A percentile compares a stretch with the other conserved stretches of the same genome.
Evolutionary conservation across 768 basidiomycete genomes (phyloP).

Genomic region (Boletus rufocinnamomeus): DNA sequence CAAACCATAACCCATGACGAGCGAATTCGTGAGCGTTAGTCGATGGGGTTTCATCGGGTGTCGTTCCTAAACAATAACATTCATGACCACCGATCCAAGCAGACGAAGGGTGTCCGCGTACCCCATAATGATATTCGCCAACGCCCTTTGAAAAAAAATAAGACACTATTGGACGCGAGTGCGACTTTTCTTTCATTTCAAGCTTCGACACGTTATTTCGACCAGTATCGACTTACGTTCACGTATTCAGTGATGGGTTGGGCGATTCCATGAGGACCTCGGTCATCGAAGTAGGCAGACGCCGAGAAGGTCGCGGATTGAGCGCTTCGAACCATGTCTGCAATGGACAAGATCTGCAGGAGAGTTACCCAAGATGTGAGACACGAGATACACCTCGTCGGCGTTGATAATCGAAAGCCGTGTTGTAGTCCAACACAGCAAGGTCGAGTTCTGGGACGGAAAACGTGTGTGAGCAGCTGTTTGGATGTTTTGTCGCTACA

Average conservation of each 20-base stretch:
- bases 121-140: slow-evolving; percentile 96
- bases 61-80: slow-evolving; percentile 62
- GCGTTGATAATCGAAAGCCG: not conserved
- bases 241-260: slow-evolving; percentile 80
- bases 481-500: not conserved
- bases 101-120: slow-evolving; percentile 39
- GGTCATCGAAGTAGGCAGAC: slow-evolving; percentile 73
- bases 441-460: not conserved
- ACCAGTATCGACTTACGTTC: slow-evolving; percentile 52
- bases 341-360: not conserved
- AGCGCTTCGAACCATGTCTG: slow-evolving; percentile 38
- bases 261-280: slow-evolving; percentile 68
- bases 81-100: slow-evolving; percentile 7
- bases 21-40: slow-evolving; percentile 91
- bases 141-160: slow-evolving; percentile 96
- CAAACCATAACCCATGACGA: slow-evolving; percentile 94
- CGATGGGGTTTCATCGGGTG: slow-evolving; percentile 99
- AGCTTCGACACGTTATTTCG: slow-evolving; percentile 2
- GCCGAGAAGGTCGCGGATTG: slow-evolving; percentile 66
- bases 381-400: not conserved
- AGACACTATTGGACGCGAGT: slow-evolving; percentile 77
- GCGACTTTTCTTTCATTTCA: slow-evolving; percentile 30
- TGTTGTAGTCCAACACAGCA: not conserved
- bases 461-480: not conserved
- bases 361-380: not conserved